Evolutionary conservation across 2,329 filamentous ascomycete genomes (phyloP), one percentile per base, ranked within the genome.

Genomic region (Botrytis deweyae): DNA sequence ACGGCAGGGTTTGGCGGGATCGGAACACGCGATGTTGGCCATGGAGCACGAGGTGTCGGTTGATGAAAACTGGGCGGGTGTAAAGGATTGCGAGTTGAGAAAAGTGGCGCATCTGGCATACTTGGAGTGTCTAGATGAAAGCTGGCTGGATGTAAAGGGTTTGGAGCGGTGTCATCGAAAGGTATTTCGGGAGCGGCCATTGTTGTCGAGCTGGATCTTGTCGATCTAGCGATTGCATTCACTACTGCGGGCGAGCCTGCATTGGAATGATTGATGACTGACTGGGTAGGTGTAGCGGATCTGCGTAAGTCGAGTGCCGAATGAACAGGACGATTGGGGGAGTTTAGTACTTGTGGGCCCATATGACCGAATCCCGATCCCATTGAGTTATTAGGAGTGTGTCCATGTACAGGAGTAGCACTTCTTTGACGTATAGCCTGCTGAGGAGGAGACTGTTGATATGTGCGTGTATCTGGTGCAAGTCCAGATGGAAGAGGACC

Each of bases 1-100:
- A 42, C 18, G 36, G 66, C 66, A 68, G 66, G 66, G 14, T 42
- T 68, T 8, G 25, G 66, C 25, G 66, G 66, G 33, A 68, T 68
- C 4, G 36, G 66, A 25, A 38, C 46, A 16, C 25, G 66, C 16
- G n/a, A 68, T 22, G 49, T 68, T 16, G 49, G 66, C 66, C 66
- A 68, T 40, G 10, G 9, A 22, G 36, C 65, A 14, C 66, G 66
- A 58, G 66, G 49, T 2, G 66, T 68, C 42, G 66, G 66, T 20
- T 58, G 49, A 29, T 68, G 66, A 42, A 68, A 68, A n/a, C 66
- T 68, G 4, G 36, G 16, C 5, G 66, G 49, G 9, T 68, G 49
- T 12, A 58, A 20, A 68, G 49, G 38, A n/a, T 55, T 68, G 1
- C n/a, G n/a, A 10, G n/a, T 3, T 33, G 38, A 5, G 14, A 68